Evolutionary conservation across 257 asterid species (phyloP).

Genomic region (Nicotiana benthamiana): DNA sequence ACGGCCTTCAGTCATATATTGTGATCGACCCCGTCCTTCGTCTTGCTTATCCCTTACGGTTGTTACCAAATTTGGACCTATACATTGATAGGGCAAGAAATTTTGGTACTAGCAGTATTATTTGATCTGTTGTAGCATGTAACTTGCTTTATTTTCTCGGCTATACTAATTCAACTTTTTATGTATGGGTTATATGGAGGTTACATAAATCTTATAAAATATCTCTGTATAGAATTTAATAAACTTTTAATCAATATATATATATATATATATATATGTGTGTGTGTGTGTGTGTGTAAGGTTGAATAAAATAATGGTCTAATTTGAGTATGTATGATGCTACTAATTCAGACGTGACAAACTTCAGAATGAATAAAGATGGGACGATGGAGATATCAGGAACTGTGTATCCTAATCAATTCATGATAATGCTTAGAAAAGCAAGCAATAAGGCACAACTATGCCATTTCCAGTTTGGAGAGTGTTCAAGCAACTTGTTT

Average conservation of each 20-base stretch:
- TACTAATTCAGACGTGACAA: neutral
- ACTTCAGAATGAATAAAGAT: neutral
- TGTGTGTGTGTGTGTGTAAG: too few relatives aligned
- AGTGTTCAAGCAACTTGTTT: constrained; percentile 37
- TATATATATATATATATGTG: too few relatives aligned
- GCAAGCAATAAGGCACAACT: constrained; percentile 19
- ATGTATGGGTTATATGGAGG: neutral
- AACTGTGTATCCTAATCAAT: neutral
- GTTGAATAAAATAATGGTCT: neutral
- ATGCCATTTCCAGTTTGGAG: constrained; percentile 33
- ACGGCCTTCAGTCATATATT: too few relatives aligned
- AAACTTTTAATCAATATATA: too few relatives aligned
- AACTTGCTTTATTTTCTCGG: neutral
- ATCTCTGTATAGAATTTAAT: too few relatives aligned
- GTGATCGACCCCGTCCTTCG: too few relatives aligned
- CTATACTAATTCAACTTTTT: too few relatives aligned
- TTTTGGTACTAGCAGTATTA: too few relatives aligned
- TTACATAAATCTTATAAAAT: neutral
- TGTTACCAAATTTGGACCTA: too few relatives aligned
- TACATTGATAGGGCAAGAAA: neutral
- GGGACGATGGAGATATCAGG: constrained; percentile 8
- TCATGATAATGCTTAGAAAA: constrained; percentile 23
- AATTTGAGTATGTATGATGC: neutral
- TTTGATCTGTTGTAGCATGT: too few relatives aligned
- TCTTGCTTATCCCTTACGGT: too few relatives aligned